Evolutionary conservation across 495 filamentous ascomycete species (phyloP).

Genomic region (Daldinia decipiens): DNA sequence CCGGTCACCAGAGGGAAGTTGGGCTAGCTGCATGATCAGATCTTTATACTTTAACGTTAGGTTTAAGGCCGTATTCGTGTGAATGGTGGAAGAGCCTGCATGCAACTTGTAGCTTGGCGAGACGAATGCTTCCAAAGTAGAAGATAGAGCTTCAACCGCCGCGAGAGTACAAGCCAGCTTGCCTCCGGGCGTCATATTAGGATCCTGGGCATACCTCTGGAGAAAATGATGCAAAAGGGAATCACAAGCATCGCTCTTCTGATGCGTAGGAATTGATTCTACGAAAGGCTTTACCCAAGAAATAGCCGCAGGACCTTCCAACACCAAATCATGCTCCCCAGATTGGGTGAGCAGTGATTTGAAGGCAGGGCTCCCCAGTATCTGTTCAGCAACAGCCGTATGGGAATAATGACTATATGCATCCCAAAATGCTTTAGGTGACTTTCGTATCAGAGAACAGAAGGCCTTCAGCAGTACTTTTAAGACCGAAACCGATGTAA

Average conservation of each 20-base stretch:
- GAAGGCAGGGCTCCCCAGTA: constrained; percentile 77
- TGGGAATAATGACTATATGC: constrained; percentile 82
- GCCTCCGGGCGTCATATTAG: constrained; percentile 48
- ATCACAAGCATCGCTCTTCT: constrained; percentile 77
- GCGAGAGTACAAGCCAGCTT: constrained; percentile 58
- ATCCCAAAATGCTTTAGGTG: constrained; percentile 83
- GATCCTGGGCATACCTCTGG: constrained; percentile 67
- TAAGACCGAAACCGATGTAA: constrained; percentile 65
- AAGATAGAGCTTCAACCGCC: constrained; percentile 57
- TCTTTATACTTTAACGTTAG: constrained; percentile 59
- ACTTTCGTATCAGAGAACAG: constrained; percentile 72
- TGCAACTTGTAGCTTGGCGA: constrained; percentile 53
- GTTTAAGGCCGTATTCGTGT: constrained; percentile 62
- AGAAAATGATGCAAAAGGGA: constrained; percentile 75
- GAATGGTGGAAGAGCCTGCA: constrained; percentile 59
- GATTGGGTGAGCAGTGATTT: constrained; percentile 66
- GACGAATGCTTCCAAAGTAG: constrained; percentile 58
- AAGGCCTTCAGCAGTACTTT: constrained; percentile 72
- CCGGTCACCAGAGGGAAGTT: constrained; percentile 49
- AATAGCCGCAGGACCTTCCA: constrained; percentile 63
- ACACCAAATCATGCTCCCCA: constrained; percentile 63
- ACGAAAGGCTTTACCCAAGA: constrained; percentile 81
- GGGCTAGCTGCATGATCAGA: constrained; percentile 56
- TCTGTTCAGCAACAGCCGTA: constrained; percentile 75
- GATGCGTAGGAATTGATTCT: constrained; percentile 74